Base-by-base conservation (phyloP, 2,329 filamentous ascomycete species). In the Periglandula ipomoeae region DNA sequence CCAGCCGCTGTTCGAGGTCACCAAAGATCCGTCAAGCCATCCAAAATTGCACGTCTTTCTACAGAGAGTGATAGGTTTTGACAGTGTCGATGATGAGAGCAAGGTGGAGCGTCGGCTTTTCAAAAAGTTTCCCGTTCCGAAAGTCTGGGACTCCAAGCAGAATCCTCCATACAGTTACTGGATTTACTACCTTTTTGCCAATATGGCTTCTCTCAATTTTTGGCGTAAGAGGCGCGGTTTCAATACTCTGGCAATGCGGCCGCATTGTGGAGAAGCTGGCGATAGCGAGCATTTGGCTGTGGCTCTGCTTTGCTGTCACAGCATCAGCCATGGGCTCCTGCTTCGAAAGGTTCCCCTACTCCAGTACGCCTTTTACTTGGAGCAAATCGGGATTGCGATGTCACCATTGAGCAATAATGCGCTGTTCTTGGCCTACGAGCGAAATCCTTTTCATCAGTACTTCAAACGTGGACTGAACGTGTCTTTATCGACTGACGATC, bases 141-240 rank as follows among this genome's bases (percentile, higher is more conserved):
- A 82, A 53, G 82, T 82, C 47, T 98, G 93, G 93, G 79, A 83
- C 55, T 89, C 89, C 1, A 89, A 87, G 59, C 90, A 97, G 66
- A 98, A 98, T 61, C 93, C 93, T 13, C 93, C 93, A 0, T 98
- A 98, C 70, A 96, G 87, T 64, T 98, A 98, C 70, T 98, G 93
- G 93, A 87, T 97, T 62, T 98, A 98, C 69, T 95, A 95, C 62
- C 76, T 97, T 47, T 97, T 93, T 61, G 84, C 93, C 54, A 98
- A 98, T 65, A 89, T 96, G 66, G 79, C 85, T 1, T 95, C 90
- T 9, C 76, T 98, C 58, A 98, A 98, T 63, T 79, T 85, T 50
- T 96, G 87, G 85, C 82, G 93, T 39, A 91, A 89, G 62, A 83
- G 85, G 61, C 84, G 91, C 45, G 90, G 90, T 1, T 96, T 97